Conservation (phyloP, 257 asterid genomes). For the Solanum pinnatisectum region DNA sequence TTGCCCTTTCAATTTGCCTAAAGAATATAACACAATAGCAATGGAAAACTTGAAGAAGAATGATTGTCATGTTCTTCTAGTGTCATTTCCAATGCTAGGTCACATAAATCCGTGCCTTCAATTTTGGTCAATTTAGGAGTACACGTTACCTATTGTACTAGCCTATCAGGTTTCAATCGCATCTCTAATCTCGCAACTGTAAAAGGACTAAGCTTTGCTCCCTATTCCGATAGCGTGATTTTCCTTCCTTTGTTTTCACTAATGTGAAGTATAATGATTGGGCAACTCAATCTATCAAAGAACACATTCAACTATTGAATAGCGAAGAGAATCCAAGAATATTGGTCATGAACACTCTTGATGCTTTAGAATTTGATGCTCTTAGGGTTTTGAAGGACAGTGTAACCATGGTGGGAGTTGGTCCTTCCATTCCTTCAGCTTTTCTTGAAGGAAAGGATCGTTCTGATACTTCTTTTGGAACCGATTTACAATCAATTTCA, state of each 20-base stretch:
- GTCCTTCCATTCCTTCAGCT: neutral
- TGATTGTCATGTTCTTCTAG: neutral
- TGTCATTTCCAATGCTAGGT: neutral
- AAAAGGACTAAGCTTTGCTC: neutral
- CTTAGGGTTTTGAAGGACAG: neutral
- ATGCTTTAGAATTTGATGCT: neutral
- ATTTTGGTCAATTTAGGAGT: neutral
- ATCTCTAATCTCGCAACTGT: neutral
- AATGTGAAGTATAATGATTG: neutral
- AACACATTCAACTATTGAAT: neutral
- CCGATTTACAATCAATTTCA: neutral
- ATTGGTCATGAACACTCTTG: neutral
- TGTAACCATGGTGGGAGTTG: neutral
- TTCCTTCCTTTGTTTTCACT: neutral
- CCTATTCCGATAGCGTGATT: too few relatives aligned
- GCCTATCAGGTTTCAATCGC: neutral
- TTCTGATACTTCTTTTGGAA: neutral
- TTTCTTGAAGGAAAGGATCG: neutral
- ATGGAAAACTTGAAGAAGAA: neutral
- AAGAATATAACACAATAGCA: neutral
- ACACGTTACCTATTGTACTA: neutral
- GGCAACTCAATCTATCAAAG: neutral
- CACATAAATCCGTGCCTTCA: neutral
- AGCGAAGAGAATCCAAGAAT: neutral
- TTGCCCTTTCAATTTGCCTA: neutral